Percentiles rank a stretch among this genome's conserved stretches.
Evolutionary conservation across 805 yeast genomes (phyloP).

Genomic region (Scheffersomyces amazonensis): DNA sequence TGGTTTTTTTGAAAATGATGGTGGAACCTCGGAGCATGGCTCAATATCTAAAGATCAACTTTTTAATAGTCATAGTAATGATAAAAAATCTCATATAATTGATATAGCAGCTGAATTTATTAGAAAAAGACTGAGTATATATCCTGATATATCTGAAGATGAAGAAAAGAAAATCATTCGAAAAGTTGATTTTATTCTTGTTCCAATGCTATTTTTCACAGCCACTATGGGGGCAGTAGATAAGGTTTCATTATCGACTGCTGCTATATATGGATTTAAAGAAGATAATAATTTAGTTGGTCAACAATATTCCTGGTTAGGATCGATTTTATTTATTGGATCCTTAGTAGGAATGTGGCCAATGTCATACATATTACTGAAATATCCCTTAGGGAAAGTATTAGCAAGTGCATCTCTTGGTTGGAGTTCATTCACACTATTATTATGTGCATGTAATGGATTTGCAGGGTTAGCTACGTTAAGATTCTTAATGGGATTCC

Average conservation of each 20-base stretch:
- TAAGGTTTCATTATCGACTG: conserved; percentile 14
- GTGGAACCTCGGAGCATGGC: no score
- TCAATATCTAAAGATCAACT: no score
- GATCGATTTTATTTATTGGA: conserved; percentile 15
- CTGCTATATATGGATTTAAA: conserved; percentile 16
- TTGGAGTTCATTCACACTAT: conserved; percentile 14
- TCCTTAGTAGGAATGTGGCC: conserved; percentile 16
- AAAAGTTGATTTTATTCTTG: conserved; percentile 11
- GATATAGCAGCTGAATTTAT: conserved; percentile 14
- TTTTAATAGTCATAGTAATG: no score
- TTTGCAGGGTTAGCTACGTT: conserved; percentile 13
- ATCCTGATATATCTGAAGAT: conserved; percentile 10
- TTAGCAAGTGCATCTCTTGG: conserved; percentile 16
- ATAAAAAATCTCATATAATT: no score
- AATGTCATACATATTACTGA: conserved; percentile 12
- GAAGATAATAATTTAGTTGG: conserved; percentile 9
- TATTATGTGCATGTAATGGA: conserved; percentile 10
- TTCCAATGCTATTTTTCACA: conserved; percentile 13
- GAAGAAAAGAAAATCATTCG: conserved; percentile 10
- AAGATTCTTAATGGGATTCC: conserved; percentile 21
- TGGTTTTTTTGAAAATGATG: no score
- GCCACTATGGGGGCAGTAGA: conserved; percentile 18
- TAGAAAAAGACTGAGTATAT: conserved; percentile 8
- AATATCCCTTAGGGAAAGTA: conserved; percentile 20
- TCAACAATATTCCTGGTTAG: conserved; percentile 16